Evolutionary conservation across 2,329 filamentous ascomycete species (phyloP), one percentile per base, ranked within the genome.

Genomic region (Davidsoniella eucalypti): DNA sequence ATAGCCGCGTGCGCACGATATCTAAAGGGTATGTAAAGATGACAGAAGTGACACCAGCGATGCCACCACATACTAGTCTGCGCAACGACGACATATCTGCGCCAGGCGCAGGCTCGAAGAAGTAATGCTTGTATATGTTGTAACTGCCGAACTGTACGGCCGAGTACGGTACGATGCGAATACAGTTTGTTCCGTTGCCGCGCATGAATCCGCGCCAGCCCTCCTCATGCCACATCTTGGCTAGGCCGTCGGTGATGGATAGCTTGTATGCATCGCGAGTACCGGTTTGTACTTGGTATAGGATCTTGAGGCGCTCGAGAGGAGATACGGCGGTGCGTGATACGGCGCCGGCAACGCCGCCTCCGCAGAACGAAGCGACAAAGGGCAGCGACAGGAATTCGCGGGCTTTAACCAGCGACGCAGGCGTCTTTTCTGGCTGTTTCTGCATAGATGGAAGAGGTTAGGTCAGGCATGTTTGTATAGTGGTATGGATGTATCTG

Each of bases 121-220:
- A 79, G 69, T 82, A 71, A 68, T 80, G 76, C 67, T 94, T 95
- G 68, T 98, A 98, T 57, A 96, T 79, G 63, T 94, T 96, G 70
- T 96, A 98, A 62, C 87, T 93, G 58, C 90, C 90, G 65, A 98
- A 98, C 62, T 98, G 92, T 39, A 96, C 92, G 9, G 92, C 92
- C 46, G 90, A 96, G 65, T 98, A 98, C 4, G 92, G 92, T 48
- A 98, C 87, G 57, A 98, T 98, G 55, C 92, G 85, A 59, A 98
- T 86, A 71, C 92, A 98, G 65, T 98, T 98, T 54, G 88, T 95
- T 55, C 92, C 92, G 63, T 98, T 98, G 48, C 92, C 92, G 57
- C 87, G 80, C 88, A 98, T 94, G 66, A 96, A 94, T 0, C 92
- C 92, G 64, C 80, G 80, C 87, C 88, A 96, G 50, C 92, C 92